Evolutionary conservation across 2,329 filamentous ascomycete species (phyloP), one percentile per base, ranked within the genome.

Genomic region (Neurospora sp.): DNA sequence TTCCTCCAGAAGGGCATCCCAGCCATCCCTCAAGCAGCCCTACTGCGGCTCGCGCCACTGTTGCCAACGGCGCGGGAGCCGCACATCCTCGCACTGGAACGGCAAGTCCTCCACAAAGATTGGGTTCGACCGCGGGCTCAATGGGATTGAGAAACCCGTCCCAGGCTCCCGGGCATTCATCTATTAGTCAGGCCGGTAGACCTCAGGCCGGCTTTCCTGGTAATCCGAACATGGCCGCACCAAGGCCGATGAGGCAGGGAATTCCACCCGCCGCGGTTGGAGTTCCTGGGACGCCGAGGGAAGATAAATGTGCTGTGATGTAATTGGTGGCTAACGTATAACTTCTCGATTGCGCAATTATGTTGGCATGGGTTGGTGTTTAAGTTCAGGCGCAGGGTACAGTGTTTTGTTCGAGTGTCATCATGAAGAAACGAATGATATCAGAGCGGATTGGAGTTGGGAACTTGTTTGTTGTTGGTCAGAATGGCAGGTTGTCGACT

Each of bases 1-100:
- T 83, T 10, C 86, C 86, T 28, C 85, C 85, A 0, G 75, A 80
- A 3, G 85, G 85, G 19, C 83, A 87, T 67, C 85, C 84, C 0
- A 83, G 77, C 52, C 84, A 87, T 72, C 80, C 82, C 8, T 76
- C 76, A 4, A 85, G 83, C 72, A 80, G 76, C 46, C 79, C 78
- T 15, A 71, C 71, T n/a, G 73, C 70, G 10, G 67, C 67, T 11
- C 37, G 66, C 38, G 65, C 39, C 36, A 17, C 23, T 62, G 23
- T 62, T 62, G 52, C 52, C 12, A 62, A 28, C 62, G 41, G 36
- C 6, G 37, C 37, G 8, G 23, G 37, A n/a, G 52, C 66, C 15
- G 39, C 37, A n/a, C 36, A 66, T 38, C 43, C 75, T 17, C 71
- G 71, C 39, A 43, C 75, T 38, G 72, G 67, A 39, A 52, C 19